phyloP scores from a whole-genome alignment of 176 grass and related monocot genomes.

The Aegilops umbellulata region DNA sequence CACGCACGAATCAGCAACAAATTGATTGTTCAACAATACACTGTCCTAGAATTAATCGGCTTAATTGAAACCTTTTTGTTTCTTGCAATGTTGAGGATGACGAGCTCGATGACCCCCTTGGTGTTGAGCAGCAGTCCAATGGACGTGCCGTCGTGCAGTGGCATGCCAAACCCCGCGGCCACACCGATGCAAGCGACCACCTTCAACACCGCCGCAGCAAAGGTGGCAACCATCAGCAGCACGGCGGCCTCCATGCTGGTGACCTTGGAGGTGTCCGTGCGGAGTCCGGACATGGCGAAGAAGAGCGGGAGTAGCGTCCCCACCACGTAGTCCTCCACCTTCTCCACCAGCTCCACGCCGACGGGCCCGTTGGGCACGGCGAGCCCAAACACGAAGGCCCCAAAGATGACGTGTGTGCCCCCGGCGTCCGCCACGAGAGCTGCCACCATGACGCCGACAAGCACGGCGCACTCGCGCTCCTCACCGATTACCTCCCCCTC shows the following conservation, averaged over 20 bases:
- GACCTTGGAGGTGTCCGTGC: slow-evolving; percentile 36
- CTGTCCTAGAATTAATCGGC: background rate
- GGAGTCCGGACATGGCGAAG: slow-evolving; percentile 67
- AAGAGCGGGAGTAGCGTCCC: slow-evolving; percentile 63
- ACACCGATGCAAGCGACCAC: slow-evolving; percentile 29
- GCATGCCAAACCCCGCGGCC: slow-evolving; percentile 49
- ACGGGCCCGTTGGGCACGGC: slow-evolving; percentile 68
- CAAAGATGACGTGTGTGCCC: slow-evolving; percentile 72
- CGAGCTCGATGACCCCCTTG: slow-evolving; percentile 65
- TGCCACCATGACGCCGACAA: slow-evolving; percentile 61
- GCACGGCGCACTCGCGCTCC: slow-evolving; percentile 40
- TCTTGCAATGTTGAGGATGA: slow-evolving; percentile 70
- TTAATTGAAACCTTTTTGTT: slow-evolving; percentile 41
- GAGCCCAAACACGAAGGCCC: slow-evolving; percentile 72
- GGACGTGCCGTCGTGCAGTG: slow-evolving; percentile 51
- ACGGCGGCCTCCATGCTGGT: background rate
- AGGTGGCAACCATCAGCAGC: slow-evolving; percentile 12
- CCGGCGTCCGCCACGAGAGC: slow-evolving; percentile 52
- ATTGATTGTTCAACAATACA: background rate
- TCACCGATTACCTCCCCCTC: slow-evolving; percentile 41
- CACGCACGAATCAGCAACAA: background rate
- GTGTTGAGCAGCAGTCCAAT: slow-evolving; percentile 77
- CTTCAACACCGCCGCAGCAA: slow-evolving; percentile 36
- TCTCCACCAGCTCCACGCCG: slow-evolving; percentile 59
- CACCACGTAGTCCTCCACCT: slow-evolving; percentile 62